Base-by-base conservation (phyloP, 2,329 filamentous ascomycete species). In the Paraphaeosphaeria minitans region DNA sequence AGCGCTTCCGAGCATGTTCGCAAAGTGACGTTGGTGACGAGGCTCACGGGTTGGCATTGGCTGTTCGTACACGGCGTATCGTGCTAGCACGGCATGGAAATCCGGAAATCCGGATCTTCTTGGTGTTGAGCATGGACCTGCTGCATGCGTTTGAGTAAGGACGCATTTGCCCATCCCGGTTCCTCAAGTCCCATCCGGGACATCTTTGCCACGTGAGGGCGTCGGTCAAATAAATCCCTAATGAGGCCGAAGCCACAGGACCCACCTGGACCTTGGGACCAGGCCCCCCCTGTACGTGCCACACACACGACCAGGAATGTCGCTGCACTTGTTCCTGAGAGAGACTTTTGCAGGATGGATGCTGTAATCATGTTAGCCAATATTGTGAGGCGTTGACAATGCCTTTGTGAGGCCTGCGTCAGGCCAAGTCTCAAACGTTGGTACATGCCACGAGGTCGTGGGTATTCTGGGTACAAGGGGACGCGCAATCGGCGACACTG, bases 201-300 rank as follows among this genome's bases (percentile, higher is more conserved):
- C 50, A 43, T 57, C 55, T 43, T 59, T 53, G 67, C 72, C 72
- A 75, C 73, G 71, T 74, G 72, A 74, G 66, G 39, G 50, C 41
- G 47, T 70, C 72, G 71, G 72, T 60, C 62, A 57, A 56, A 68
- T 62, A 65, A 58, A 55, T 56, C 27, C 45, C 53, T 50, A 61
- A 61, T 68, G 54, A 55, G 57, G 61, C 73, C 73, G 71, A 73
- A 68, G 70, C 71, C 71, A 74, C 66, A 63, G 54, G 58, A 57
- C 60, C 66, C 58, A 62, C 59, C 59, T 63, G 27, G 59, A 50
- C 49, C 62, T 64, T 57, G 59, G 65, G 65, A 46, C 69, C 70
- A 63, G 69, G 70, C 63, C 22, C 39, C 62, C 68, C 70, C 62
- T 69, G 71, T 70, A 61, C 49, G 61, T 64, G 66, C 65, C 61